Base-by-base conservation (phyloP, 345 rosid species). In the Capsella bursapastoris region DNA sequence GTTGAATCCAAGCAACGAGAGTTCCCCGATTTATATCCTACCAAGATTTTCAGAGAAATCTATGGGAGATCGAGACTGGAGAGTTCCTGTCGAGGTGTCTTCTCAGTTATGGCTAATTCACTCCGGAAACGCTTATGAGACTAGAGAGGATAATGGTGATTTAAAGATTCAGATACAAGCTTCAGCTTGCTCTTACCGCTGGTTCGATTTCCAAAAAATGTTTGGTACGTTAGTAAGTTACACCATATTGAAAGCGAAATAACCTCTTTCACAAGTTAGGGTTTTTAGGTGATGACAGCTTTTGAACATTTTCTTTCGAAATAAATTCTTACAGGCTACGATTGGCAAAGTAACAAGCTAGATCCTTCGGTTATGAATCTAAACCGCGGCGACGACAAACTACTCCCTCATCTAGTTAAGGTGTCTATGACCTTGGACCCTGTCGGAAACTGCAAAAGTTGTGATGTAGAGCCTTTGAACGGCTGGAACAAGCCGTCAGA, bases 141-240 rank as follows among this genome's bases (percentile, higher is more conserved):
- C 64, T 14, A 64, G 62, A 31, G 81, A 82, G 22, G 83, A 55
- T 0, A 29, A 68, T n/a, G 93, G 95, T 0, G 82, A 78, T 68
- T 70, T 81, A 27, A 66, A 84, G 57, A 87, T 94, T 67, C 82
- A 83, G 60, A 67, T 91, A 6, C 88, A 83, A 22, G 98, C 95
- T 38, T 68, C 74, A 12, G 81, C 85, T 59, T 91, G 96, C 65
- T 91, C 98, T 5, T 91, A 94, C 15, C 84, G 80, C 5, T 94
- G 98, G 98, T 91, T 94, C 79, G 87, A 90, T 62, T 94, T 94
- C 79, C 86, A 83, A n/a, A 87, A 84, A 65, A 57, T 91, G 58
- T 89, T 91, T 76, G 97, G 98, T 88, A 70, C 56, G 80, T 59
- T 59, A 37, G 8, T 11, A 38, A 37, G 6, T 75, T 57, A 71